These are phyloP conservation scores for Penicillium goetzii DNA, from an alignment of 495 filamentous ascomycete species.

Conservation along the genomic window DNA sequence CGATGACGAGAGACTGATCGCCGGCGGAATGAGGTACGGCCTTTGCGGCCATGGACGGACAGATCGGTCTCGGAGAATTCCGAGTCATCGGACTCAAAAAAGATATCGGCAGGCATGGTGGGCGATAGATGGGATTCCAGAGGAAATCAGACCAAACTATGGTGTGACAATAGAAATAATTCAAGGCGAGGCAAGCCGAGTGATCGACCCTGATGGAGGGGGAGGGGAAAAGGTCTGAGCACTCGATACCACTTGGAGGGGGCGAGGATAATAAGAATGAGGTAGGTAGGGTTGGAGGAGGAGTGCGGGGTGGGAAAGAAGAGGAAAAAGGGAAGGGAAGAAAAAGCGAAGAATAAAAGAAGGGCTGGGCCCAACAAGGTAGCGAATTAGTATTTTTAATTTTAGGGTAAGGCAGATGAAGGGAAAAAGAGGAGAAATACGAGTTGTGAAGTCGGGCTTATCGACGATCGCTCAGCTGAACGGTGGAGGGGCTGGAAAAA, in stretches of 20 bases:
- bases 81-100: slow-evolving; percentile 39
- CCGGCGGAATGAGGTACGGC: slow-evolving; percentile 29
- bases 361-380: background rate
- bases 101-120: slow-evolving; percentile 26
- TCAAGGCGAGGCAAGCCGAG: background rate
- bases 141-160: background rate
- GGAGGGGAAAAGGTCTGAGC: slow-evolving; percentile 11
- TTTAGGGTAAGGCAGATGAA: background rate
- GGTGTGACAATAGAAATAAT: background rate
- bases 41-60: slow-evolving; percentile 35
- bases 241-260: background rate
- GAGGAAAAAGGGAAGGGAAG: slow-evolving; percentile 20
- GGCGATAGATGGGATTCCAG: slow-evolving; percentile 12
- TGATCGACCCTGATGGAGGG: slow-evolving; percentile 9
- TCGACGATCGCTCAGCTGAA: slow-evolving; percentile 9
- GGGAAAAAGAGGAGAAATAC: background rate
- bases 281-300: slow-evolving; percentile 1
- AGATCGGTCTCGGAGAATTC: slow-evolving; percentile 49
- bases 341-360: slow-evolving; percentile 12
- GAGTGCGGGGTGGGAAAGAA: slow-evolving; percentile 12
- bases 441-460: slow-evolving; percentile 1
- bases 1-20: slow-evolving; percentile 48
- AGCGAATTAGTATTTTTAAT: background rate
- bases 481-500: background rate
- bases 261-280: background rate